Percentiles rank a stretch among this genome's conserved stretches.
Evolutionary conservation across 192 early-diverging fungal species (phyloP).

Genomic region (Phycomyces nitens): DNA sequence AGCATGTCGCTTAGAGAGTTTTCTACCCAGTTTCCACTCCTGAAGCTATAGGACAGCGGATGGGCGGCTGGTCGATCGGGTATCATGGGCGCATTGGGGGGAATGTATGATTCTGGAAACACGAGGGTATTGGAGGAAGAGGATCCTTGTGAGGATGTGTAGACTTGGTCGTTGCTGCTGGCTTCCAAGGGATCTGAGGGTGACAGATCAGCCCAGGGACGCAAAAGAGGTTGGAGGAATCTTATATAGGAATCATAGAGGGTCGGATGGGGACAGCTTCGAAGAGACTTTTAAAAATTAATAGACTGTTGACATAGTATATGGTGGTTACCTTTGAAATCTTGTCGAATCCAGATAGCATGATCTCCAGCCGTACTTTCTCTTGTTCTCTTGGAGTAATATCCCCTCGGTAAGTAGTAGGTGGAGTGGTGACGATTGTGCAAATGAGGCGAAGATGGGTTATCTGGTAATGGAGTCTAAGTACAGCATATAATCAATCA

Average conservation of each 20-base stretch:
- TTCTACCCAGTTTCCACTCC: background rate
- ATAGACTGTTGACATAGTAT: too few species aligned
- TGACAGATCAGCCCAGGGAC: background rate
- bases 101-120: background rate
- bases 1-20: background rate
- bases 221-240: background rate
- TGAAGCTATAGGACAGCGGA: background rate
- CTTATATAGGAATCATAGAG: background rate
- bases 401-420: slow-evolving; percentile 24
- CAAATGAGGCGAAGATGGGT: slow-evolving; percentile 35
- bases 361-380: slow-evolving; percentile 31
- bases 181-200: too few species aligned
- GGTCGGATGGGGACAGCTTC: background rate
- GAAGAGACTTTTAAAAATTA: background rate
- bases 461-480: slow-evolving; percentile 14
- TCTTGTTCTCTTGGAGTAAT: slow-evolving; percentile 29
- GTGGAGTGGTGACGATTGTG: slow-evolving; percentile 31
- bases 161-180: too few species aligned
- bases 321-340: slow-evolving; percentile 39
- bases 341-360: slow-evolving; percentile 39
- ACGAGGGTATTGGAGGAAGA: background rate
- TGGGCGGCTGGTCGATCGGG: background rate
- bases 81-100: background rate
- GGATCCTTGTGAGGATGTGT: background rate
- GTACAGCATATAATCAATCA: background rate